A percentile compares a stretch with the other conserved stretches of the same genome.
Conservation (phyloP, 768 basidiomycete genomes). For the Russula griseocarnosa region DNA sequence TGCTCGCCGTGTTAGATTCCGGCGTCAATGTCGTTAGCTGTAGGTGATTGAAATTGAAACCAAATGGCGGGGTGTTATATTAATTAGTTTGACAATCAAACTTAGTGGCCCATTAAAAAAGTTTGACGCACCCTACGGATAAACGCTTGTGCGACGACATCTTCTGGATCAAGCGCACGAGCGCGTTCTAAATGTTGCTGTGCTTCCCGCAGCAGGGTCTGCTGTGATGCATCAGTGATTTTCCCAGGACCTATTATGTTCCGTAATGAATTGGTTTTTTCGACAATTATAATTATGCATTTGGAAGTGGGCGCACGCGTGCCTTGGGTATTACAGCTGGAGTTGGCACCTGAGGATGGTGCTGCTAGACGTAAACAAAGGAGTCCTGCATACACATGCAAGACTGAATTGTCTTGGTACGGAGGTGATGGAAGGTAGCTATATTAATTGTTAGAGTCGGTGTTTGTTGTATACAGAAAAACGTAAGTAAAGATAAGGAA, state of each 20-base stretch:
- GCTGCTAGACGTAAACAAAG: slow-evolving; percentile 61
- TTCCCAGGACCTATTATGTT: neutral
- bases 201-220: slow-evolving; percentile 47
- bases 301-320: neutral
- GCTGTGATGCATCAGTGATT: slow-evolving; percentile 30
- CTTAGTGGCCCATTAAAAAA: neutral
- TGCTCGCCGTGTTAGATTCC: slow-evolving; percentile 23
- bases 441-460: slow-evolving; percentile 17
- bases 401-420: slow-evolving; percentile 72
- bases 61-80: neutral
- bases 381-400: slow-evolving; percentile 83
- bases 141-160: slow-evolving; percentile 50
- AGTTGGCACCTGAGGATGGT: slow-evolving; percentile 35
- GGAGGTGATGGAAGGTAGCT: slow-evolving; percentile 88
- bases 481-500: slow-evolving; percentile 31
- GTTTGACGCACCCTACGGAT: slow-evolving; percentile 45
- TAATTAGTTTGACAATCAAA: slow-evolving; percentile 7
- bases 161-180: slow-evolving; percentile 53
- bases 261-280: neutral
- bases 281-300: neutral
- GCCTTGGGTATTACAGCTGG: slow-evolving; percentile 12
- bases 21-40: slow-evolving; percentile 26
- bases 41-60: neutral
- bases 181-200: slow-evolving; percentile 65
- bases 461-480: neutral